These are phyloP conservation scores for Ceratocystis diversiconidia DNA, from an alignment of 2,329 filamentous ascomycete species.

Conservation along the genomic window DNA sequence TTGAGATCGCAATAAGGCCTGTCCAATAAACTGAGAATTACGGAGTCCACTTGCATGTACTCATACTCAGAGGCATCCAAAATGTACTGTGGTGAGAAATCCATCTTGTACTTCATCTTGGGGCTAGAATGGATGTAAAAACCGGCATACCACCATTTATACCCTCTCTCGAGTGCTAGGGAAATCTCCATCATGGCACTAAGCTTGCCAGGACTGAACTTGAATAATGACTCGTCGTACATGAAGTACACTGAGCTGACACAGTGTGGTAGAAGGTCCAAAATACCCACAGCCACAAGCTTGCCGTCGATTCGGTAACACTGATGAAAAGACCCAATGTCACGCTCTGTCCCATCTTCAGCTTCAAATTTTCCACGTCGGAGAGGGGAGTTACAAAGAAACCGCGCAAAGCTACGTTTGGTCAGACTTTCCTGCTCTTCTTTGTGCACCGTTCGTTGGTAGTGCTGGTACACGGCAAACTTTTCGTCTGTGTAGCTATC, in stretches of 20 bases:
- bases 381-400: constrained; percentile 60
- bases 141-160: constrained; percentile 65
- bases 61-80: constrained; percentile 51
- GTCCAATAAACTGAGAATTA: constrained; percentile 6
- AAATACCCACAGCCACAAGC: constrained; percentile 59
- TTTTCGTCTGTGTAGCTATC: constrained; percentile 65
- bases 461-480: constrained; percentile 56
- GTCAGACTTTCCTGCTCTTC: constrained; percentile 35
- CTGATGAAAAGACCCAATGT: constrained; percentile 64
- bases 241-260: constrained; percentile 76
- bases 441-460: constrained; percentile 59
- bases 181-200: constrained; percentile 60
- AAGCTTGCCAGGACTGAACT: constrained; percentile 58
- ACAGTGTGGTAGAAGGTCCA: constrained; percentile 62
- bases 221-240: constrained; percentile 61
- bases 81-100: constrained; percentile 60
- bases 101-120: constrained; percentile 78
- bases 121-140: constrained; percentile 70
- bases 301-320: constrained; percentile 66
- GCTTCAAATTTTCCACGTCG: constrained; percentile 31
- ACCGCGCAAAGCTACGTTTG: constrained; percentile 47
- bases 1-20: not conserved
- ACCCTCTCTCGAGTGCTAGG: constrained; percentile 53
- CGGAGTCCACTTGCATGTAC: constrained; percentile 46
- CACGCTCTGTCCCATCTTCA: constrained; percentile 37